These are phyloP conservation scores for Penicillium occitanis DNA, from an alignment of 2,329 filamentous ascomycete genomes.

Conservation along the genomic window DNA sequence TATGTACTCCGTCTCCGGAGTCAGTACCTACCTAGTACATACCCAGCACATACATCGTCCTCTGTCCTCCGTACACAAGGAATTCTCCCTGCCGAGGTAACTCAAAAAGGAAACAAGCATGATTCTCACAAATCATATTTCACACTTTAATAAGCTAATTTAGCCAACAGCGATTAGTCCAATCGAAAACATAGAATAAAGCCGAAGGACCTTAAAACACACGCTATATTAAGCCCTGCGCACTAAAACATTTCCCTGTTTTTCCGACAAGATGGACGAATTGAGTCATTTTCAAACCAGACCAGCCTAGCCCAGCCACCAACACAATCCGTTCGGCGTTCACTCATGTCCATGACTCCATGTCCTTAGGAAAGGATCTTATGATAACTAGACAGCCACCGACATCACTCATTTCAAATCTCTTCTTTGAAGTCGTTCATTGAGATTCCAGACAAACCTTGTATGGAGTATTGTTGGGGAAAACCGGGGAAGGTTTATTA, in stretches of 20 bases:
- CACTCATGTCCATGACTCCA: background rate
- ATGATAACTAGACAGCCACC: background rate
- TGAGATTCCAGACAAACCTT: background rate
- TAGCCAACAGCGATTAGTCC: background rate
- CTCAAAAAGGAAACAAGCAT: background rate
- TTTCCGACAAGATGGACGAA: background rate
- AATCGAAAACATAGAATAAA: background rate
- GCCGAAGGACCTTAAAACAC: background rate
- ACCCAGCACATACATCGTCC: background rate
- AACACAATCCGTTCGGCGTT: background rate
- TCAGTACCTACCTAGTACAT: background rate
- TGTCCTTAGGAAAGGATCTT: background rate
- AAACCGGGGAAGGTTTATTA: background rate
- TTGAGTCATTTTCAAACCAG: background rate
- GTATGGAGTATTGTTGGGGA: background rate
- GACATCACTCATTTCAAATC: background rate
- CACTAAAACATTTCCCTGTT: conserved; percentile 2
- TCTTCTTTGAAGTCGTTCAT: background rate
- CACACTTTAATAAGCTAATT: background rate
- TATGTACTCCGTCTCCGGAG: background rate
- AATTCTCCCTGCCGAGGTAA: background rate
- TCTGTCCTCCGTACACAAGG: background rate
- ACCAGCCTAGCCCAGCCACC: background rate
- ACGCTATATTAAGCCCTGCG: background rate
- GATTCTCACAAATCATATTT: background rate